A percentile compares a stretch with the other conserved stretches of the same genome.
Conservation (phyloP, 2,329 filamentous ascomycete species). For the Colletotrichum eremochloae region DNA sequence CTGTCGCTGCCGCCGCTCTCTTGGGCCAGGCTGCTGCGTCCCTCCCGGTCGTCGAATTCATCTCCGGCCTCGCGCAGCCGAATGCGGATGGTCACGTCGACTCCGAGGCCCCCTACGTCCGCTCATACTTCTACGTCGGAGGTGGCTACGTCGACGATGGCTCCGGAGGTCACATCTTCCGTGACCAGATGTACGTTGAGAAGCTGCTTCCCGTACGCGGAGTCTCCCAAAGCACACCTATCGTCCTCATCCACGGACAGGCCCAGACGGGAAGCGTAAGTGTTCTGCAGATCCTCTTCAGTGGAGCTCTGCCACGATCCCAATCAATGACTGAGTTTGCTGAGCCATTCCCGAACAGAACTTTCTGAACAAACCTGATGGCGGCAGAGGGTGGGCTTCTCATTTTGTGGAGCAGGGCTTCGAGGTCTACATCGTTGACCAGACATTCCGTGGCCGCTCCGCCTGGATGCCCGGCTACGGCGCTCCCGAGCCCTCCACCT, state of each 20-base stretch:
- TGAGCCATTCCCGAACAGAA: constrained; percentile 48
- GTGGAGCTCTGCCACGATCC: background rate
- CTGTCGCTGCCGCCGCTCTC: constrained; percentile 29
- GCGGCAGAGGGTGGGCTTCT: constrained; percentile 61
- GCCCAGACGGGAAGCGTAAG: constrained; percentile 57
- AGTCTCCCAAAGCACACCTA: constrained; percentile 48
- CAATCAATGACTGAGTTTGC: constrained; percentile 7
- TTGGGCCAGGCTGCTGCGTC: constrained; percentile 32
- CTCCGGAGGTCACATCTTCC: constrained; percentile 49
- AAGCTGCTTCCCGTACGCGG: constrained; percentile 53
- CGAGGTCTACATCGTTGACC: constrained; percentile 62
- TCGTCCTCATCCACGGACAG: constrained; percentile 60
- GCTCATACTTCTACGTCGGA: constrained; percentile 54
- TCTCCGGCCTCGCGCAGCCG: background rate
- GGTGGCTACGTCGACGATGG: constrained; percentile 52
- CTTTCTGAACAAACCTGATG: constrained; percentile 62
- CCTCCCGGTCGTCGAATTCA: background rate
- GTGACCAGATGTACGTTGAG: constrained; percentile 68
- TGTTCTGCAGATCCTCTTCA: constrained; percentile 24
- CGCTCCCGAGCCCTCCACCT: constrained; percentile 44
- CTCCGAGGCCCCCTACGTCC: constrained; percentile 44
- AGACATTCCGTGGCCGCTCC: constrained; percentile 60
- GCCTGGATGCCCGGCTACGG: constrained; percentile 54
- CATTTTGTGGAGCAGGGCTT: constrained; percentile 61
- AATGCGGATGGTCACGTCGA: constrained; percentile 11